A percentile compares a stretch with the other conserved stretches of the same genome.
Evolutionary conservation across 192 early-diverging fungal species (phyloP).

Genomic region (Coemansia sp.): DNA sequence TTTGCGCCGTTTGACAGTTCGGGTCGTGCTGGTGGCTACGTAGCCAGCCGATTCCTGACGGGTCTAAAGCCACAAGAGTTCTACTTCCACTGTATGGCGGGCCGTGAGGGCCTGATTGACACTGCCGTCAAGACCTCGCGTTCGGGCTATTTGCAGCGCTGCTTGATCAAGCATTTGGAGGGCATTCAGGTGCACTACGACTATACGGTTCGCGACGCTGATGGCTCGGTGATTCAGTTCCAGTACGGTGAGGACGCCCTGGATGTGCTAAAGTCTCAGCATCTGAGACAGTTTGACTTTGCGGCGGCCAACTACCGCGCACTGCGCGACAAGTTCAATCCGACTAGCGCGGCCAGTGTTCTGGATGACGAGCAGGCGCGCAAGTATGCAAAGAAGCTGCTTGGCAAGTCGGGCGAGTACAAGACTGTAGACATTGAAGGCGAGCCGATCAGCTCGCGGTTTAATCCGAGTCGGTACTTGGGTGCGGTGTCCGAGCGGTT

Average conservation of each 20-base stretch:
- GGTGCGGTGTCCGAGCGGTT: slow-evolving; percentile 91
- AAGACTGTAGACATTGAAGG: slow-evolving; percentile 6
- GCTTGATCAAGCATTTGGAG: slow-evolving; percentile 98
- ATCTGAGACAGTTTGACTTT: slow-evolving; percentile 89
- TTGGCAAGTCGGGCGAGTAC: slow-evolving; percentile 66
- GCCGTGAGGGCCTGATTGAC: slow-evolving; percentile 99
- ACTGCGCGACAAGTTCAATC: slow-evolving; percentile 78
- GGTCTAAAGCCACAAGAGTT: slow-evolving; percentile 95
- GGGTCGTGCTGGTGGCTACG: slow-evolving; percentile 93
- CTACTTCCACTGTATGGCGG: slow-evolving; percentile 97
- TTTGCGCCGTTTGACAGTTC: slow-evolving; percentile 89
- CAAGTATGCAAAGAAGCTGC: slow-evolving; percentile 71
- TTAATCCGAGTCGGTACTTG: slow-evolving; percentile 78
- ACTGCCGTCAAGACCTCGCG: slow-evolving; percentile 99
- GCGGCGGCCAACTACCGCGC: slow-evolving; percentile 87
- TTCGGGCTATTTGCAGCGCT: slow-evolving; percentile 98
- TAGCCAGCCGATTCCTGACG: slow-evolving; percentile 96
- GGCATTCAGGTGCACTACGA: slow-evolving; percentile 94
- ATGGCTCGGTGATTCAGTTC: slow-evolving; percentile 97
- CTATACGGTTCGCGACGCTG: slow-evolving; percentile 91
- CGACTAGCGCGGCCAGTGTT: slow-evolving; percentile 60
- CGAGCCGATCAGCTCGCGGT: slow-evolving; percentile 79
- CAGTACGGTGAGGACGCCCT: slow-evolving; percentile 98
- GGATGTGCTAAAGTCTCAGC: slow-evolving; percentile 93
- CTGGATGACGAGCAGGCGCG: slow-evolving; percentile 75